phyloP scores from a whole-genome alignment of 768 basidiomycete genomes.

The Mycena rosella region DNA sequence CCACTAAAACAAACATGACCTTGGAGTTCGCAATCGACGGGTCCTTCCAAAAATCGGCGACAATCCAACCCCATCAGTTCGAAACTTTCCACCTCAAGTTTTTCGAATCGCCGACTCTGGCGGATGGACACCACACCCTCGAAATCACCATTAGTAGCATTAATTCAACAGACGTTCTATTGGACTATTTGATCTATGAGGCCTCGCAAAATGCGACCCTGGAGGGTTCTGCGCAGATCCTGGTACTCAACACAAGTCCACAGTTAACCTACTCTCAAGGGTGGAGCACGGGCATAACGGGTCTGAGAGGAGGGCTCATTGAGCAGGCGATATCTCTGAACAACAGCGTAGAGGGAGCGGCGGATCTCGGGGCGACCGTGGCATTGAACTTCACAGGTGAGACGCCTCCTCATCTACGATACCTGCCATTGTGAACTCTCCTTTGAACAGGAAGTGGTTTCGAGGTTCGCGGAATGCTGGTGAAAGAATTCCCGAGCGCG shows the following conservation, averaged over 20 bases:
- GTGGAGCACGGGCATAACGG: not conserved
- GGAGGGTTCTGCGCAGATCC: not conserved
- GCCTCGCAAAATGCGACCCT: not conserved
- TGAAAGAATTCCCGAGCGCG: slow-evolving; percentile 1
- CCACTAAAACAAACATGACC: not conserved
- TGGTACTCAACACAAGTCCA: not conserved
- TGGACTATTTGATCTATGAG: slow-evolving; percentile 21
- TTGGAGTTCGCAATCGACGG: slow-evolving; percentile 1
- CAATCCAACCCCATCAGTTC: not conserved
- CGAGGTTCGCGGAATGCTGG: slow-evolving; percentile 14
- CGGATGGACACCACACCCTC: not conserved
- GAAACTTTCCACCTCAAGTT: slow-evolving; percentile 3
- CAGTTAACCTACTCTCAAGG: slow-evolving; percentile 1
- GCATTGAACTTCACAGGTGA: slow-evolving; percentile 17
- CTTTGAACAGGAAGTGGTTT: not conserved
- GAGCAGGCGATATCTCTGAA: slow-evolving; percentile 1
- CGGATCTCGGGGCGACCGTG: slow-evolving; percentile 11
- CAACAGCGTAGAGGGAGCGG: slow-evolving; percentile 7
- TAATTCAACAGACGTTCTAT: not conserved
- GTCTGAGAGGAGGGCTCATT: not conserved
- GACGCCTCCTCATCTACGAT: not conserved
- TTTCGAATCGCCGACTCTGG: not conserved
- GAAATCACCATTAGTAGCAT: not conserved
- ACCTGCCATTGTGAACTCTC: too few species aligned
- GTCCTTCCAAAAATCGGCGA: not conserved